Evolutionary conservation across 208 protist genomes (phyloP).

Genomic region (Spongospora subterranea): DNA sequence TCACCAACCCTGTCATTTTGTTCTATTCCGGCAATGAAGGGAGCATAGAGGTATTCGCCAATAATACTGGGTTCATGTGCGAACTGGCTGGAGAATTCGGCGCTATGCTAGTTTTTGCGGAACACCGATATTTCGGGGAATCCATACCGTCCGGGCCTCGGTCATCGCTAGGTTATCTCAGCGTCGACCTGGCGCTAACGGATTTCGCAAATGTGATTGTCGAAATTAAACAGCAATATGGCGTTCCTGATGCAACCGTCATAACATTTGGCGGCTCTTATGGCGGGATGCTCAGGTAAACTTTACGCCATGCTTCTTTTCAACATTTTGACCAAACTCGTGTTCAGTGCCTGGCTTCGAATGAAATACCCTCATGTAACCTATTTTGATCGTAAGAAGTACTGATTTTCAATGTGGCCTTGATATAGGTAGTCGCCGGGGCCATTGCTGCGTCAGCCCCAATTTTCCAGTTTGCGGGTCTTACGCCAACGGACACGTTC

Average conservation of each 20-base stretch:
- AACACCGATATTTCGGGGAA: slow-evolving; percentile 60
- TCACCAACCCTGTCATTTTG: neutral
- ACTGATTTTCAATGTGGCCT: neutral
- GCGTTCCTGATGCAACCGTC: neutral
- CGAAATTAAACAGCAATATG: neutral
- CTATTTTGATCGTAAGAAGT: neutral
- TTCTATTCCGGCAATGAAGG: slow-evolving; percentile 59
- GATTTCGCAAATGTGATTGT: slow-evolving; percentile 41
- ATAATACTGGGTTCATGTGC: slow-evolving; percentile 56
- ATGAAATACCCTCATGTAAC: slow-evolving; percentile 18
- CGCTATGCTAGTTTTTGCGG: slow-evolving; percentile 48
- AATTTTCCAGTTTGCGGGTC: slow-evolving; percentile 28
- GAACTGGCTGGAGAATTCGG: slow-evolving; percentile 6
- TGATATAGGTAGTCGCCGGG: slow-evolving; percentile 5
- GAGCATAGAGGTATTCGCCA: slow-evolving; percentile 22
- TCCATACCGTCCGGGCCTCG: neutral
- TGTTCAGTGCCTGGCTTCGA: slow-evolving; percentile 15
- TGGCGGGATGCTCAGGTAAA: slow-evolving; percentile 51
- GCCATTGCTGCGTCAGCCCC: slow-evolving; percentile 48
- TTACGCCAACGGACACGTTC: slow-evolving; percentile 37
- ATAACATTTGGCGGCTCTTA: slow-evolving; percentile 54
- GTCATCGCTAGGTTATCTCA: slow-evolving; percentile 22
- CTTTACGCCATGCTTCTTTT: neutral
- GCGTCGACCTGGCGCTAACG: slow-evolving; percentile 18
- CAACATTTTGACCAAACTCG: neutral